phyloP scores from a whole-genome alignment of 495 filamentous ascomycete species.

The Lasiosphaeria miniovina region DNA sequence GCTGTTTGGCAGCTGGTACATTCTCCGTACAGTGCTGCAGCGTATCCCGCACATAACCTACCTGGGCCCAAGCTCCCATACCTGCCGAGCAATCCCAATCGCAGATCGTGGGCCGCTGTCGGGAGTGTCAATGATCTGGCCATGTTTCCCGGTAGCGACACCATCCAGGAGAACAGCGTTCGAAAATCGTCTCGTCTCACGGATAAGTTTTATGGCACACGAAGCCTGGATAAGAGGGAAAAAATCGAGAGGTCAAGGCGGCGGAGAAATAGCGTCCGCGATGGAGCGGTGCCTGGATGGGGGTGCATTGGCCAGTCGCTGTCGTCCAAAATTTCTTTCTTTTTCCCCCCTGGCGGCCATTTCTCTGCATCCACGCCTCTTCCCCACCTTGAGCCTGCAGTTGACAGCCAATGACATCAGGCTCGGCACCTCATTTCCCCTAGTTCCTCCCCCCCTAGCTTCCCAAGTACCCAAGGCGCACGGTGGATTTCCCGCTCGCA shows the following conservation, averaged over 20 bases:
- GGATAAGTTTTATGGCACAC: too few species aligned
- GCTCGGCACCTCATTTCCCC: conserved; percentile 21
- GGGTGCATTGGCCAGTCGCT: conserved; percentile 15
- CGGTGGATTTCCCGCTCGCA: conserved; percentile 9
- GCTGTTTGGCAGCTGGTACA: too few species aligned
- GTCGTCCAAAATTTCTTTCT: conserved; percentile 22
- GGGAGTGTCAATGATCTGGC: neutral
- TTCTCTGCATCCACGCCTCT: conserved; percentile 12
- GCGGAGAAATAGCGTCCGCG: neutral
- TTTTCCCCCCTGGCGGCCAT: conserved; percentile 15
- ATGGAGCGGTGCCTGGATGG: conserved; percentile 1
- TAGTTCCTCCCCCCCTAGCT: neutral
- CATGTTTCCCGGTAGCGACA: neutral
- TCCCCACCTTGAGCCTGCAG: conserved; percentile 9
- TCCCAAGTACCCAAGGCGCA: conserved; percentile 17
- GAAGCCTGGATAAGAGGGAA: neutral
- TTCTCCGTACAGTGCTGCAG: neutral
- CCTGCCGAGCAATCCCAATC: neutral
- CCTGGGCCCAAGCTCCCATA: neutral
- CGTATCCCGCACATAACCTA: neutral
- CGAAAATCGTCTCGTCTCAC: conserved; percentile 4
- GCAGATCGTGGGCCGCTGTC: neutral
- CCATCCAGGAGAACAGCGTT: neutral
- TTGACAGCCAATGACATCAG: conserved; percentile 18
- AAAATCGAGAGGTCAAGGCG: conserved; percentile 9